phyloP scores from a whole-genome alignment of 257 asterid species.

The Cruciata laevipes region DNA sequence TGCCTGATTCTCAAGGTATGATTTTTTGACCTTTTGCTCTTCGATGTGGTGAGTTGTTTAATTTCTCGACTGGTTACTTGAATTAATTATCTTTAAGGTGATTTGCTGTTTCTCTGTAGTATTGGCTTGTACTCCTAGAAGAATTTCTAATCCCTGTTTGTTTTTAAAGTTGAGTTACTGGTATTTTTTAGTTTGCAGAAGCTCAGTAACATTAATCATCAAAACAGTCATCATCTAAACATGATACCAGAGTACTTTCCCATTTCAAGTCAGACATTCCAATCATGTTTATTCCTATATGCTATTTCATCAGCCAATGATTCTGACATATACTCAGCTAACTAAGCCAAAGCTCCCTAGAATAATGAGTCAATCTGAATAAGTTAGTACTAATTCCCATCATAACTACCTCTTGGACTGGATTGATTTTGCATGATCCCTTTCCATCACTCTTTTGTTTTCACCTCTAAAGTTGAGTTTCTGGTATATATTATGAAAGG shows the following conservation, averaged over 20 bases:
- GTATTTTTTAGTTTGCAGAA: not conserved
- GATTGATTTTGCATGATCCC: too few species aligned
- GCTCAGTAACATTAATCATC: not conserved
- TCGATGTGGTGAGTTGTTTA: not conserved
- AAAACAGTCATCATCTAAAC: not conserved
- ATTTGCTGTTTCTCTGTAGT: not conserved
- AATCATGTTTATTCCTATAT: slow-evolving; percentile 9
- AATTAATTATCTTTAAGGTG: not conserved
- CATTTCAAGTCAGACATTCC: not conserved
- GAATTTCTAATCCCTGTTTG: not conserved
- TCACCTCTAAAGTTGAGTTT: too few species aligned
- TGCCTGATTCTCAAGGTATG: slow-evolving; percentile 47
- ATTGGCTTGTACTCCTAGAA: not conserved
- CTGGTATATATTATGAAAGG: not conserved
- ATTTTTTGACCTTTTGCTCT: not conserved
- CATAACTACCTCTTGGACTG: slow-evolving; percentile 26
- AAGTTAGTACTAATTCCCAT: not conserved
- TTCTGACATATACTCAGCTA: not conserved
- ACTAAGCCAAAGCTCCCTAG: not conserved
- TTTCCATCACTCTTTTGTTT: too few species aligned
- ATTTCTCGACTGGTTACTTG: not conserved
- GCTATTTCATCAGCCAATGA: not conserved
- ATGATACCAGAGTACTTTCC: not conserved
- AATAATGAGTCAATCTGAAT: not conserved
- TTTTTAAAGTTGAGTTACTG: not conserved